A percentile compares a stretch with the other conserved stretches of the same genome.
These are phyloP conservation scores for Neurospora discreta DNA, from an alignment of 495 filamentous ascomycete species.

Conservation along the genomic window DNA sequence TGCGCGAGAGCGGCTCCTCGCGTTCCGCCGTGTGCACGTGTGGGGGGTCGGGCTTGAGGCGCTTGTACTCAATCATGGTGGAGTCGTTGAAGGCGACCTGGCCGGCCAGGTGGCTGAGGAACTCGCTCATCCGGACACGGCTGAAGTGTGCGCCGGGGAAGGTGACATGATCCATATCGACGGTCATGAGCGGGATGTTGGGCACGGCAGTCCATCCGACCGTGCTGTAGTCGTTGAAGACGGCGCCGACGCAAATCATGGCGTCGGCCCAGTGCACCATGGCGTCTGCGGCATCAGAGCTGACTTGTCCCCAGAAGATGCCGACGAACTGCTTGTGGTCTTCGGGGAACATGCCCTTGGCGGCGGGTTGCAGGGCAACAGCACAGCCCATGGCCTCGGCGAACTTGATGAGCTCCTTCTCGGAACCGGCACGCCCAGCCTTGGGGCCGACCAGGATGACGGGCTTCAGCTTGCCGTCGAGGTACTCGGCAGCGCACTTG, in stretches of 20 bases:
- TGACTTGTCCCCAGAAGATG: conserved; percentile 17
- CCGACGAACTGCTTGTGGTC: conserved; percentile 14
- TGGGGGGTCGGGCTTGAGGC: conserved; percentile 9
- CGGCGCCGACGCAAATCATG: conserved; percentile 12
- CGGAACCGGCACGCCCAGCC: conserved; percentile 9
- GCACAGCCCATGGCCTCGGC: conserved; percentile 16
- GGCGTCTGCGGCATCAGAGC: conserved; percentile 13
- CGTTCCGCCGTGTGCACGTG: conserved; percentile 1
- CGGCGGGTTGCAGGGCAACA: conserved; percentile 16
- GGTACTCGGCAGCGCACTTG: conserved; percentile 10
- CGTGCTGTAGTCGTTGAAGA: conserved; percentile 18
- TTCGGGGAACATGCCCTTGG: conserved; percentile 19
- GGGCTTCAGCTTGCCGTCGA: conserved; percentile 14
- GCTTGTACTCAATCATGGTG: conserved; percentile 15
- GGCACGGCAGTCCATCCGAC: conserved; percentile 18
- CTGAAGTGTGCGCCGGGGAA: conserved; percentile 15
- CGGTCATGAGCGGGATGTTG: conserved; percentile 9
- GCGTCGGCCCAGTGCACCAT: conserved; percentile 18
- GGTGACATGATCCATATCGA: conserved; percentile 15
- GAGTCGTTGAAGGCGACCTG: conserved; percentile 6
- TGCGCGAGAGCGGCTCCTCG: conserved; percentile 9
- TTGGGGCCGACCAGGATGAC: conserved; percentile 16
- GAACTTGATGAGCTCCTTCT: conserved; percentile 8
- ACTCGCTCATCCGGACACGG: conserved; percentile 11
- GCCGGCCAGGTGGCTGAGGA: conserved; percentile 6